Percentiles rank a stretch among this genome's conserved stretches.
phyloP scores from a whole-genome alignment of 148 eudicot species.

The Chenopodium album region DNA sequence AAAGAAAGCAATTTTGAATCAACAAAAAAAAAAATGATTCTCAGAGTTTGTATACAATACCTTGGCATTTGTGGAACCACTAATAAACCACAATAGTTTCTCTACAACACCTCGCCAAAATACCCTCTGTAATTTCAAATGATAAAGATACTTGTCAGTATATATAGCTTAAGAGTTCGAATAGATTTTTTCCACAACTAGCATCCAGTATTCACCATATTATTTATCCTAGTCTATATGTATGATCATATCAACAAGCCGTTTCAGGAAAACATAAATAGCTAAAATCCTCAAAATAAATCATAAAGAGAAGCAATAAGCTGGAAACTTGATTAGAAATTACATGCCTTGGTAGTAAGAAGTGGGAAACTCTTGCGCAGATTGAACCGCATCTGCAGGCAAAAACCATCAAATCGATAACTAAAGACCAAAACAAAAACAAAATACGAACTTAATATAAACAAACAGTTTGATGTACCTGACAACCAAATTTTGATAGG shows the following conservation, averaged over 20 bases:
- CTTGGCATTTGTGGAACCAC: conserved; percentile 97
- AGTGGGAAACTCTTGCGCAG: conserved; percentile 81
- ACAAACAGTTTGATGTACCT: conserved; percentile 45
- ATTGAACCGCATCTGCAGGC: conserved; percentile 87
- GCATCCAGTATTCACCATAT: background rate
- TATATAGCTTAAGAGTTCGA: background rate
- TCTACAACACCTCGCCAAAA: conserved; percentile 98
- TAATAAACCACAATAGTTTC: conserved; percentile 94
- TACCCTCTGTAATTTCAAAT: conserved; percentile 52
- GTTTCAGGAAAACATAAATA: background rate
- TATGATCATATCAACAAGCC: conserved; percentile 1
- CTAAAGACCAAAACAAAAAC: conserved; percentile 10
- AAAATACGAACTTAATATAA: background rate
- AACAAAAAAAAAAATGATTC: background rate
- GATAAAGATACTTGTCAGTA: conserved; percentile 17
- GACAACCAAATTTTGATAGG: conserved; percentile 85
- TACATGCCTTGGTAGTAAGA: conserved; percentile 74
- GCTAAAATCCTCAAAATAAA: background rate
- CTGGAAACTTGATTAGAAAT: background rate
- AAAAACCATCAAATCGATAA: background rate
- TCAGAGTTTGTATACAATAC: conserved; percentile 32
- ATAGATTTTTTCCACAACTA: background rate
- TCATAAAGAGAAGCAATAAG: conserved; percentile 8
- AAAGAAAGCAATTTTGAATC: background rate
- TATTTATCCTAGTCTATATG: background rate